Evolutionary conservation across 441 rosid species (phyloP).

Genomic region (Breynia disticha): DNA sequence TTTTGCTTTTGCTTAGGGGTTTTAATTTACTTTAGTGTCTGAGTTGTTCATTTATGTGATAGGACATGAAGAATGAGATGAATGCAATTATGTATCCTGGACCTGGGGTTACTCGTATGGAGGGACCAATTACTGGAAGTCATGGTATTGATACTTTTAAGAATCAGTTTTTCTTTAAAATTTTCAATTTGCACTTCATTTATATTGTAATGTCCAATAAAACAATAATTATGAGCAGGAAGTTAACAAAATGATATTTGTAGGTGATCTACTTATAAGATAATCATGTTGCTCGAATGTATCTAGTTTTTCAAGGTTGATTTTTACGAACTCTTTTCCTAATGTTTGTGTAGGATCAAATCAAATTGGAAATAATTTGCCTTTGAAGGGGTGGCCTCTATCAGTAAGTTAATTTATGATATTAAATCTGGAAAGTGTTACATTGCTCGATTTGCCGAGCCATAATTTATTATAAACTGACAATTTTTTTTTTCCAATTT

Average conservation of each 20-base stretch:
- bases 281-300: too few species aligned
- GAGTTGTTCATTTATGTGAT: conserved; percentile 12
- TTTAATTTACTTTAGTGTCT: background rate
- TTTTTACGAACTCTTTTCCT: background rate
- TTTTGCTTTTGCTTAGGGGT: conserved; percentile 2
- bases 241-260: too few species aligned
- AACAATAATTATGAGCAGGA: too few species aligned
- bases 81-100: conserved; percentile 43
- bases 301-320: too few species aligned
- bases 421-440: background rate
- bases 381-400: conserved; percentile 97
- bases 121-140: conserved; percentile 69
- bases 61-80: conserved; percentile 81
- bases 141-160: conserved; percentile 35
- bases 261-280: too few species aligned
- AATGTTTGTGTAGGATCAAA: conserved; percentile 45
- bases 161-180: background rate
- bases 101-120: conserved; percentile 60
- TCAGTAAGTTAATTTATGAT: conserved; percentile 41
- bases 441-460: background rate
- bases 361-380: conserved; percentile 71
- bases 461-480: background rate
- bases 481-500: conserved; percentile 5
- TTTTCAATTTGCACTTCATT: too few species aligned
- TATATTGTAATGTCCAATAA: too few species aligned